Evolutionary conservation across 202 grass and related monocot species (phyloP).

Genomic region (Elaeis oleifera): DNA sequence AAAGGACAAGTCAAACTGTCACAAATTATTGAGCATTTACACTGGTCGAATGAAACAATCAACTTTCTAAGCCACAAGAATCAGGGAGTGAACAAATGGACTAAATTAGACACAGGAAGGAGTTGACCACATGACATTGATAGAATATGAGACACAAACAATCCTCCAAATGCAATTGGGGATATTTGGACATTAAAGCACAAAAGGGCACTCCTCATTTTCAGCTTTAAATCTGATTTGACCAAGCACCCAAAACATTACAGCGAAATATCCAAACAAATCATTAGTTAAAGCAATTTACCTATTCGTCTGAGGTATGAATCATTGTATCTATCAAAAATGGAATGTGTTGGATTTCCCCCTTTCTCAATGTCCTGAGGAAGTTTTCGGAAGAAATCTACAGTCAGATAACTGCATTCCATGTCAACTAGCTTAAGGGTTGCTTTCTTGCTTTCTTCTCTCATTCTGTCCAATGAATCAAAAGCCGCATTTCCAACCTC

Average conservation of each 20-base stretch:
- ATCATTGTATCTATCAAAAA: conserved; percentile 23
- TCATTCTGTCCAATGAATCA: conserved; percentile 25
- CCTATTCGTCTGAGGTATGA: conserved; percentile 16
- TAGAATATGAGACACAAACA: too few relatives aligned
- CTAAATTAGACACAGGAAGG: too few relatives aligned
- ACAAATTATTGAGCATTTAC: too few relatives aligned
- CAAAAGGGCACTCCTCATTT: too few relatives aligned
- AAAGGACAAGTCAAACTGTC: neutral
- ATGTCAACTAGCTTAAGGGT: conserved; percentile 18
- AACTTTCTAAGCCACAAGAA: too few relatives aligned
- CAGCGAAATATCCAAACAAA: neutral
- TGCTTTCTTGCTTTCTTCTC: conserved; percentile 22
- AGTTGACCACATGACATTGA: too few relatives aligned
- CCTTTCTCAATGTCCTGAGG: conserved; percentile 23
- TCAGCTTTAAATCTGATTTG: too few relatives aligned
- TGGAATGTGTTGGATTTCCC: conserved; percentile 21
- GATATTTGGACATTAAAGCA: too few relatives aligned
- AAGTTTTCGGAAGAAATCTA: conserved; percentile 20
- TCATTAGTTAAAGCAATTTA: neutral
- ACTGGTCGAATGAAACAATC: too few relatives aligned
- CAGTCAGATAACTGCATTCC: conserved; percentile 18
- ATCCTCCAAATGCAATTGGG: too few relatives aligned
- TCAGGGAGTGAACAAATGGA: too few relatives aligned
- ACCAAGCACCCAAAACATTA: too few relatives aligned
- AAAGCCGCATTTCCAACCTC: conserved; percentile 18